Percentiles rank a stretch among this genome's conserved stretches.
Evolutionary conservation across 1,284 basidiomycete species (phyloP).

Genomic region (Sanghuangporus weigelae): DNA sequence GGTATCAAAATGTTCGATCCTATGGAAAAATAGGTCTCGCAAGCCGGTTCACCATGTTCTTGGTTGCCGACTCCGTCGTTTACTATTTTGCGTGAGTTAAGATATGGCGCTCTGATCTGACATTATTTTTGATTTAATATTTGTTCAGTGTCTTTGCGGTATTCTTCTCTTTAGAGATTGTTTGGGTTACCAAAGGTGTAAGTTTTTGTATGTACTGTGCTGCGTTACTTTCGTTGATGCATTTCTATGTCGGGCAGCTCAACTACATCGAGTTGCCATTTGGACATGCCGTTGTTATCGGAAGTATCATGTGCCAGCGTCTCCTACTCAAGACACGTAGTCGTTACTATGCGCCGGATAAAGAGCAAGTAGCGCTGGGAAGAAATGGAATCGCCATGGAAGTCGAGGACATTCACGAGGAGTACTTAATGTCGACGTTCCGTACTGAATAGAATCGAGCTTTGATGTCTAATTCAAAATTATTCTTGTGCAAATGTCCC

Average conservation of each 20-base stretch:
- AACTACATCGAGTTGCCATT: constrained; percentile 3
- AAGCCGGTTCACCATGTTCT: background rate
- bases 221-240: background rate
- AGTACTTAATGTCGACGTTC: background rate
- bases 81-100: constrained; percentile 2
- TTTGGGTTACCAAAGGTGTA: constrained; percentile 3
- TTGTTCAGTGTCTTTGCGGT: background rate
- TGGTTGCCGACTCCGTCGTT: constrained; percentile 5
- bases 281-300: background rate
- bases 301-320: constrained; percentile 2
- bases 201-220: background rate
- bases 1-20: background rate
- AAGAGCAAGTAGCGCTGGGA: background rate
- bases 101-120: too few species aligned
- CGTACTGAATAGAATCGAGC: too few species aligned
- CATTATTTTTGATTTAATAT: background rate
- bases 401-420: background rate
- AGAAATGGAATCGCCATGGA: background rate
- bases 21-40: background rate
- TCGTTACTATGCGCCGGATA: background rate
- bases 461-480: too few species aligned
- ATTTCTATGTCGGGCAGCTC: background rate
- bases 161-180: background rate
- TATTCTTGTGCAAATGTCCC: too few species aligned
- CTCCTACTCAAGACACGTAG: background rate